Evolutionary conservation across 1,284 basidiomycete species (phyloP), one percentile per base, ranked within the genome.

Genomic region (Boletus semigastroideus): DNA sequence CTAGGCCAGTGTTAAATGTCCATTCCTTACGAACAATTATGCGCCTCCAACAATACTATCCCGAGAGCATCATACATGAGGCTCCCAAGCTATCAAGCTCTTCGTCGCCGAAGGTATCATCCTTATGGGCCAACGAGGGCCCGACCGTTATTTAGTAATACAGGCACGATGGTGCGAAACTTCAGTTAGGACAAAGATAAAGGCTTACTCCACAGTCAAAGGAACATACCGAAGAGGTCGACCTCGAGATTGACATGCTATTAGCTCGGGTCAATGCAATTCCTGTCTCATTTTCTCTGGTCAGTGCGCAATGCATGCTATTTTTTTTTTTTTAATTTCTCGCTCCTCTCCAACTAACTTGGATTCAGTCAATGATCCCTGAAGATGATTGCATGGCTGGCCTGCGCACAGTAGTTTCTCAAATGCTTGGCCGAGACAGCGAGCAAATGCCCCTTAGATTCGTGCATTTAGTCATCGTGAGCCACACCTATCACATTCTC

Each of bases 71-170:
- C 60, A n/a, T 59, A 52, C 49, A 52, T 59, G 57, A 63, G 55
- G 49, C 53, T 66, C 20, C 60, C 64, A 40, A 63, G 52, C 49
- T 54, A 63, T 38, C 51, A 55, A 37, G 51, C 55, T 19, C 49
- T 64, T 39, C 54, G 43, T 42, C 36, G 40, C 30, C 38, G 38
- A 45, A 61, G 64, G 45, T 61, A 63, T 39, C 62, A 51, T 36
- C 62, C 61, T 44, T 63, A 64, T 43, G 17, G 38, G 22, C 41
- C 42, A 20, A 30, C 47, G 20, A 43, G 41, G 42, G 4, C 47
- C 5, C 49, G 27, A 40, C 31, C 38, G 27, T 39, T 37, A 17
- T 36, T 28, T 16, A 25, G n/a, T 46, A 38, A 28, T 25, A 38
- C n/a, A 41, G 31, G 49, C 19, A 33, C 39, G 45, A 50, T 34